Percentiles rank a stretch among this genome's conserved stretches.
phyloP scores from a whole-genome alignment of 345 rosid genomes.

The Iberis pinnata region DNA sequence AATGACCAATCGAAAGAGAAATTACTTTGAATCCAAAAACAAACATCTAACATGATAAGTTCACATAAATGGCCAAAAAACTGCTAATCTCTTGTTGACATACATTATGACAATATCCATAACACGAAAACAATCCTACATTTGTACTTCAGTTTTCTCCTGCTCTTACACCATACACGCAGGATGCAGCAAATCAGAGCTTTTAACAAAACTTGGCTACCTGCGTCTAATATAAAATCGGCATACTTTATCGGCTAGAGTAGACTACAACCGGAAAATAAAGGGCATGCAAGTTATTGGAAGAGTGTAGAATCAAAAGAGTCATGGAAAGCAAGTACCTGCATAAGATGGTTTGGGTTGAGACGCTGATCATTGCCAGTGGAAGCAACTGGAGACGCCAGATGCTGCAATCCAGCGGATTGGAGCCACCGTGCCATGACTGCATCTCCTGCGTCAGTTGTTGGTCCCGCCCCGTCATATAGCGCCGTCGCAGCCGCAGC shows the following conservation, averaged over 20 bases:
- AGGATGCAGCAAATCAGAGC: background rate
- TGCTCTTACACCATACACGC: no score
- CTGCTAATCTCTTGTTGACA: background rate
- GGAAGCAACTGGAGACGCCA: slow-evolving; percentile 91
- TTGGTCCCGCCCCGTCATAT: slow-evolving; percentile 52
- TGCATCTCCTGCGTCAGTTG: slow-evolving; percentile 87
- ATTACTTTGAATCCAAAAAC: background rate
- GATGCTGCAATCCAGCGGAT: slow-evolving; percentile 99
- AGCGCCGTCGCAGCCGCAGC: slow-evolving; percentile 81
- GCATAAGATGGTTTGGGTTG: slow-evolving; percentile 85
- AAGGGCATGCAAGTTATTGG: slow-evolving; percentile 21
- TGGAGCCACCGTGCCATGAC: slow-evolving; percentile 99
- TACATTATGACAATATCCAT: background rate
- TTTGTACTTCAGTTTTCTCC: no score
- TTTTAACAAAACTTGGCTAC: background rate
- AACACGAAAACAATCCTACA: slow-evolving; percentile 9
- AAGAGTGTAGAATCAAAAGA: slow-evolving; percentile 39
- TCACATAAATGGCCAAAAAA: background rate
- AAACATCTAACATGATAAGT: slow-evolving; percentile 1
- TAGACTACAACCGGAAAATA: background rate
- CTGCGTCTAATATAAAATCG: background rate
- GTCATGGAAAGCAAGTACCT: slow-evolving; percentile 39
- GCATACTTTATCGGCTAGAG: slow-evolving; percentile 1
- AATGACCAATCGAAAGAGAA: background rate
- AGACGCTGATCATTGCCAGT: slow-evolving; percentile 73